Evolutionary conservation across 176 grass and related monocot species (phyloP).

Genomic region (Zea luxurians): DNA sequence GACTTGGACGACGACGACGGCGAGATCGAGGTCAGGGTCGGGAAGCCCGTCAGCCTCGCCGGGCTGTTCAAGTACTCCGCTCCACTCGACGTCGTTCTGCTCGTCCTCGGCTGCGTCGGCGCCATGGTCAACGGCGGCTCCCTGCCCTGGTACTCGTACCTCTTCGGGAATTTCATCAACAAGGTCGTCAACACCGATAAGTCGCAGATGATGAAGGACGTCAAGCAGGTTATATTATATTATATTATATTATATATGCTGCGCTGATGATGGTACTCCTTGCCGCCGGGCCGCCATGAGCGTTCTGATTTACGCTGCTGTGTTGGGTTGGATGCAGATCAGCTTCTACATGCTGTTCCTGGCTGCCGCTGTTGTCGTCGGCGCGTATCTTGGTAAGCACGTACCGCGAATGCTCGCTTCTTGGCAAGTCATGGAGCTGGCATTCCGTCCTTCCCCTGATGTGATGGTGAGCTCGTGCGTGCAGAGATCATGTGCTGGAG

Average conservation of each 20-base stretch:
- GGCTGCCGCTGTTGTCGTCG: constrained; percentile 48
- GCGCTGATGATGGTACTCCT: no score
- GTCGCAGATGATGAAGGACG: constrained; percentile 61
- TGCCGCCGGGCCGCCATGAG: no score
- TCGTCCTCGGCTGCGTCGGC: constrained; percentile 62
- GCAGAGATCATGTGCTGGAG: constrained; percentile 78
- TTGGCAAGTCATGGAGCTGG: no score
- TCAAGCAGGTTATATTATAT: constrained; percentile 32
- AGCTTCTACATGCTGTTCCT: constrained; percentile 62
- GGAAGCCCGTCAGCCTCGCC: constrained; percentile 44
- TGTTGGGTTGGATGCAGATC: constrained; percentile 23
- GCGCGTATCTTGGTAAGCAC: constrained; percentile 57
- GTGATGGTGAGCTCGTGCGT: no score
- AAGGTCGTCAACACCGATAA: constrained; percentile 48
- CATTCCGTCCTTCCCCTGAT: background rate
- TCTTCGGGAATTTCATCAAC: constrained; percentile 74
- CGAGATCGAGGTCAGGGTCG: constrained; percentile 42
- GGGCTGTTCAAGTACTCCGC: constrained; percentile 68
- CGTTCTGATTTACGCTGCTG: background rate
- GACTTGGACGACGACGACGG: constrained; percentile 18
- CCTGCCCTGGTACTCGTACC: constrained; percentile 70
- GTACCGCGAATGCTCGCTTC: no score
- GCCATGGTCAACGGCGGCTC: constrained; percentile 62
- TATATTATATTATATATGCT: no score
- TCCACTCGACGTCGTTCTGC: constrained; percentile 45